Conservation (phyloP, 2,329 filamentous ascomycete genomes). For the Ascochyta koolunga region DNA sequence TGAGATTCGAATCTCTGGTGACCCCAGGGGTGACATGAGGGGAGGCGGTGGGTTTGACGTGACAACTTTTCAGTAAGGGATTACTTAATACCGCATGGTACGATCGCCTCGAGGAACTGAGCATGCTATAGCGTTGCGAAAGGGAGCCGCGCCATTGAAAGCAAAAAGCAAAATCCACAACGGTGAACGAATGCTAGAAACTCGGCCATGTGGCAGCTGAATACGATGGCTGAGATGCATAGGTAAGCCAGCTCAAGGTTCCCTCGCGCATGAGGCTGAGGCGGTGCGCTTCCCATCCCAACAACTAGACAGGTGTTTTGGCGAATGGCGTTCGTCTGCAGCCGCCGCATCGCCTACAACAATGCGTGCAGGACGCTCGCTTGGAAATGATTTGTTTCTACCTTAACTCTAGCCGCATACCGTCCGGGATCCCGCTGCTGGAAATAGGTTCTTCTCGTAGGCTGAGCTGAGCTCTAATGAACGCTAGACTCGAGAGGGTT, state of each 20-base stretch:
- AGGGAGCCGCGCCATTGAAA: too few relatives aligned
- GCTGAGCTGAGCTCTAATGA: conserved; percentile 11
- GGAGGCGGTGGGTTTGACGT: background rate
- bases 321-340: conserved; percentile 8
- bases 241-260: conserved; percentile 21
- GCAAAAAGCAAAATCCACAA: background rate
- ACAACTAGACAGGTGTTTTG: background rate
- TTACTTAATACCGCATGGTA: conserved; percentile 8
- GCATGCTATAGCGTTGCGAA: conserved; percentile 1
- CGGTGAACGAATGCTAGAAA: conserved; percentile 7
- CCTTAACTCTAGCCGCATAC: background rate
- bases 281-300: conserved; percentile 14
- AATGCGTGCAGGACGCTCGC: background rate
- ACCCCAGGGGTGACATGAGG: conserved; percentile 14
- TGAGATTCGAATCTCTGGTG: conserved; percentile 23
- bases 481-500: conserved; percentile 4
- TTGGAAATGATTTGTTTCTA: background rate
- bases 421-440: background rate
- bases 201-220: conserved; percentile 21
- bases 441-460: conserved; percentile 3
- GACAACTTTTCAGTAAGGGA: background rate
- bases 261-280: conserved; percentile 18
- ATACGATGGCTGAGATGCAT: conserved; percentile 22
- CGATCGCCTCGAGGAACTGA: background rate
- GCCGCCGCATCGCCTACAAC: conserved; percentile 19